These are phyloP conservation scores for Trametes cingulata DNA, from an alignment of 768 basidiomycete genomes.

Conservation along the genomic window DNA sequence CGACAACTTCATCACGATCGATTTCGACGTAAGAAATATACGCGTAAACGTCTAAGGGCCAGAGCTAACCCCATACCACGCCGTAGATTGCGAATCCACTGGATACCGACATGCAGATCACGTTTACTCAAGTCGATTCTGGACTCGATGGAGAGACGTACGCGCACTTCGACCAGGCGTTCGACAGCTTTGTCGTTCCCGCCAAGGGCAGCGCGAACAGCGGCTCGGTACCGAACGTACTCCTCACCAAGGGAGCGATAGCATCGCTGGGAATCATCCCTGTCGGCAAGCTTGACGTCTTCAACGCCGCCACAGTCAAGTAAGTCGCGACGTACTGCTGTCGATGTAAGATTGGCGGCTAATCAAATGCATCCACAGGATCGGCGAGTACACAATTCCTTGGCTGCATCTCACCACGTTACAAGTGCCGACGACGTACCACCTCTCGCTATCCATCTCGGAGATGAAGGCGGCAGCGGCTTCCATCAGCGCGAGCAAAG, in stretches of 20 bases:
- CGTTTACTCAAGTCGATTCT: constrained; percentile 57
- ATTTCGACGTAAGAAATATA: constrained; percentile 22
- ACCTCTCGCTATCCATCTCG: constrained; percentile 14
- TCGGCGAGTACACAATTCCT: constrained; percentile 61
- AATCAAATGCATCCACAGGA: constrained; percentile 27
- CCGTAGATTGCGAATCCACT: constrained; percentile 48
- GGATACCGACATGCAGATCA: constrained; percentile 55
- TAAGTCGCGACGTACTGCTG: constrained; percentile 21
- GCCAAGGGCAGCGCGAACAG: constrained; percentile 61
- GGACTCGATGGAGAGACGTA: constrained; percentile 53
- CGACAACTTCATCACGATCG: constrained; percentile 13
- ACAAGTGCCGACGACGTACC: constrained; percentile 53
- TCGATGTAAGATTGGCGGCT: not conserved
- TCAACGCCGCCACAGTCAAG: constrained; percentile 44
- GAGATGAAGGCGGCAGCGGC: constrained; percentile 8
- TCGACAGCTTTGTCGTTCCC: constrained; percentile 56
- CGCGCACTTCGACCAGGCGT: constrained; percentile 58
- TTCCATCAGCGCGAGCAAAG: constrained; percentile 16
- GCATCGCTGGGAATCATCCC: constrained; percentile 60
- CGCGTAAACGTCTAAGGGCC: too few species aligned
- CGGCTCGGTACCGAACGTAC: constrained; percentile 56
- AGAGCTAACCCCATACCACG: constrained; percentile 33
- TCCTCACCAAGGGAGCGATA: constrained; percentile 59
- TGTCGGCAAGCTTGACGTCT: constrained; percentile 53
- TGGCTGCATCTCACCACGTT: constrained; percentile 63